Evolutionary conservation across 352 stramenopile species (phyloP), one percentile per base, ranked within the genome.

Genomic region (Phytopythium helicoides): DNA sequence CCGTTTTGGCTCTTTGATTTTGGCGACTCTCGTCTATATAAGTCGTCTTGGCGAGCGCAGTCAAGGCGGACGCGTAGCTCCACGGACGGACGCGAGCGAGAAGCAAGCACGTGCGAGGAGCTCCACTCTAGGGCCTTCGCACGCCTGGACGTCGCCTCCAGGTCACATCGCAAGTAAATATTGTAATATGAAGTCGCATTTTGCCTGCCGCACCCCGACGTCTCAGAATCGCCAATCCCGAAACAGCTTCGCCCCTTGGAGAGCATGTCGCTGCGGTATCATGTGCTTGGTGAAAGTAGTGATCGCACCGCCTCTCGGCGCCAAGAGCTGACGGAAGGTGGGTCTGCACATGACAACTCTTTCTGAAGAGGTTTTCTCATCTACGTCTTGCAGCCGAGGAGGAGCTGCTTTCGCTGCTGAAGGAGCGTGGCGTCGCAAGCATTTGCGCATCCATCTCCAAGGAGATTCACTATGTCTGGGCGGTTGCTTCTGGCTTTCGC

Each of bases 391-490:
- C 44, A 87, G 79, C 69, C 25, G 81, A 89, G 63, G 66, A 86
- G 45, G 75, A 92, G 51, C 56, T 90, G 14, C 56, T 92, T 37
- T 31, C 56, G 36, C 48, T 90, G 45, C 71, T 92, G 47, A 88
- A 88, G 60, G 56, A 62, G 7, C 73, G 74, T 33, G 79, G 79
- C 21, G 76, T 90, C 19, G 49, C 62, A 19, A 87, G 78, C 38
- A 81, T 92, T 33, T 88, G 79, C 52, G 72, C 82, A 18, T 72
- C 81, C 7, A 82, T 92, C 54, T 85, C 65, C 38, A 68, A 71
- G n/a, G 81, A 89, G 61, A 90, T 92, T 51, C 80, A 85, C 57
- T 88, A 88, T 52, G 76, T 69, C 22, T 90, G 79, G 81, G 77
- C 79, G 15, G 79, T 87, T 16, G 66, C 68, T 9, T 87, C 79